Evolutionary conservation across 2,329 filamentous ascomycete species (phyloP).

Genomic region (Aspergillus sergii): DNA sequence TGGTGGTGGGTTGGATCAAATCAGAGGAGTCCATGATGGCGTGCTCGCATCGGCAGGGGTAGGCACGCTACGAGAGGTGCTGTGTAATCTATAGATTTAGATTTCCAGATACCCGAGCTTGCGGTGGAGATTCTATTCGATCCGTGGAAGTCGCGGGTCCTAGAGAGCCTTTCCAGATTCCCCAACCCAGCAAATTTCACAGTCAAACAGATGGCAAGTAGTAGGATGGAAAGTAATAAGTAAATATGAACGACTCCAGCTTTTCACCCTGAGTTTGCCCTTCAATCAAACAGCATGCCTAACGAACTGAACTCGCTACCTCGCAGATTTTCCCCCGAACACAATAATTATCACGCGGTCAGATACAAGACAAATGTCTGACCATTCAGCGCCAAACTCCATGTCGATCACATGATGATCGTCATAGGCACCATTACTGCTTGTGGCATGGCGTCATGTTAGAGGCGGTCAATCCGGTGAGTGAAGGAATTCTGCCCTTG

Average conservation of each 20-base stretch:
- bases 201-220: not conserved
- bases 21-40: constrained; percentile 39
- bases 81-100: not conserved
- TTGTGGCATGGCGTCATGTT: not conserved
- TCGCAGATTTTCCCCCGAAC: not conserved
- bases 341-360: constrained; percentile 5
- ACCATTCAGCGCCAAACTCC: not conserved
- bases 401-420: constrained; percentile 5
- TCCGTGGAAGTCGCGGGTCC: not conserved
- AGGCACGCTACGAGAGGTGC: not conserved
- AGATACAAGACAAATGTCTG: not conserved
- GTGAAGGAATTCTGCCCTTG: not conserved
- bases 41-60: constrained; percentile 29
- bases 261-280: not conserved
- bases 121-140: not conserved
- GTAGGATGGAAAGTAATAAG: not conserved
- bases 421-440: not conserved
- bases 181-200: not conserved
- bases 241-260: not conserved
- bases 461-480: not conserved
- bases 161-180: not conserved
- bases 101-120: not conserved
- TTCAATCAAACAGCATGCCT: not conserved
- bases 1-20: constrained; percentile 26
- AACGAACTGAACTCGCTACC: not conserved